Evolutionary conservation across 768 basidiomycete genomes (phyloP).

Genomic region (Glaciozyma antarctica): DNA sequence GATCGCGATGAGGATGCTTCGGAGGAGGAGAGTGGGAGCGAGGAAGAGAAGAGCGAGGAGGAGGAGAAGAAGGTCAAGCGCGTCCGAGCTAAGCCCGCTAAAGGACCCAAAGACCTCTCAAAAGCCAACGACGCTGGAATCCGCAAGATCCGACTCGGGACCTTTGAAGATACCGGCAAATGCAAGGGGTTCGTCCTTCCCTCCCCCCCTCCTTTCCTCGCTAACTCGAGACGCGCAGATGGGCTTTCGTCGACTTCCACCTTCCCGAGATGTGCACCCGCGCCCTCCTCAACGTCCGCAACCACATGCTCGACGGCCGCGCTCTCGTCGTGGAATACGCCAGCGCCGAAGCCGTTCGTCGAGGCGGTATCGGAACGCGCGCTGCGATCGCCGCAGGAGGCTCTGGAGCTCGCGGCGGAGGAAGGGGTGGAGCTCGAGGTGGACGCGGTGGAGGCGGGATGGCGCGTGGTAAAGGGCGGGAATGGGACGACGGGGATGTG

Average conservation of each 20-base stretch:
- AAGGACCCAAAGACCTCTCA: slow-evolving; percentile 8
- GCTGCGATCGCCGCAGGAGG: slow-evolving; percentile 11
- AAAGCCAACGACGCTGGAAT: slow-evolving; percentile 39
- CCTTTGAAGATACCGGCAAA: slow-evolving; percentile 86
- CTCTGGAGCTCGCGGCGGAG: neutral
- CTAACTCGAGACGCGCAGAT: slow-evolving; percentile 46
- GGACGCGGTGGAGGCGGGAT: too few relatives aligned
- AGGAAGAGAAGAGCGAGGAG: too few relatives aligned
- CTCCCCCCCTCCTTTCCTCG: neutral
- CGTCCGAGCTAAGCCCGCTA: neutral
- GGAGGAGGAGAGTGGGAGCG: slow-evolving; percentile 15
- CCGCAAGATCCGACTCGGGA: slow-evolving; percentile 79
- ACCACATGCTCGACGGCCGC: slow-evolving; percentile 71
- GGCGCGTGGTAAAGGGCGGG: neutral
- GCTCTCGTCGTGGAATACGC: slow-evolving; percentile 75
- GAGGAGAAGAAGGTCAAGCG: neutral
- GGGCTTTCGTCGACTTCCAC: slow-evolving; percentile 88
- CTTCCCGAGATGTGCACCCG: slow-evolving; percentile 67
- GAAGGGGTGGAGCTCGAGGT: too few relatives aligned
- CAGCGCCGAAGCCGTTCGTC: slow-evolving; percentile 74
- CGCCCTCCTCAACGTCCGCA: slow-evolving; percentile 70
- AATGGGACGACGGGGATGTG: slow-evolving; percentile 22
- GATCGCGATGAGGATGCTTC: slow-evolving; percentile 31
- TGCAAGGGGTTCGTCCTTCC: slow-evolving; percentile 74
- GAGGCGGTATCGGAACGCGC: slow-evolving; percentile 52